phyloP scores from a whole-genome alignment of 2,329 filamentous ascomycete genomes.

The Leptosphaerulina australis region DNA sequence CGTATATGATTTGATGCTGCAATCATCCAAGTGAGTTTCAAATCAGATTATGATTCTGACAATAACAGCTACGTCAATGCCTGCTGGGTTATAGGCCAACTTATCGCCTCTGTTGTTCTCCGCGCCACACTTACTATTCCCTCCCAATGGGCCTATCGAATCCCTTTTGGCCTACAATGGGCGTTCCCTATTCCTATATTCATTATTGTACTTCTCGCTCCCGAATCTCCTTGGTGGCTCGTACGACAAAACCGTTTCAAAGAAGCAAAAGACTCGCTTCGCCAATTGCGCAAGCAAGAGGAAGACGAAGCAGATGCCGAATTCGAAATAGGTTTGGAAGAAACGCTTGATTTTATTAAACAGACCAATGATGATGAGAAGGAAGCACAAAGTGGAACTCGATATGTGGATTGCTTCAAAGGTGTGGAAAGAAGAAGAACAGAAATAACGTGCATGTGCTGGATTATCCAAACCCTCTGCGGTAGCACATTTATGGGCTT shows the following conservation, averaged over 20 bases:
- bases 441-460: slow-evolving; percentile 64
- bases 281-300: slow-evolving; percentile 18
- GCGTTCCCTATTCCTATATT: slow-evolving; percentile 62
- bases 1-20: slow-evolving; percentile 2
- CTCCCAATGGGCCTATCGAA: slow-evolving; percentile 67
- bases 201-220: slow-evolving; percentile 67
- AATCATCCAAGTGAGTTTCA: too few species aligned
- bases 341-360: slow-evolving; percentile 66
- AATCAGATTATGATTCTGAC: not conserved
- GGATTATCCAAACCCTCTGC: slow-evolving; percentile 50
- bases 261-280: slow-evolving; percentile 60
- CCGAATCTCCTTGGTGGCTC: slow-evolving; percentile 75
- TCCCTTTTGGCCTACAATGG: slow-evolving; percentile 66
- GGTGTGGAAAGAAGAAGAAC: slow-evolving; percentile 78
- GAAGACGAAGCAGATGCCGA: slow-evolving; percentile 14
- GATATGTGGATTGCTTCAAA: slow-evolving; percentile 81
- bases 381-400: slow-evolving; percentile 66
- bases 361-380: slow-evolving; percentile 80
- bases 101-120: slow-evolving; percentile 71
- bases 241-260: slow-evolving; percentile 65
- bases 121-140: slow-evolving; percentile 64
- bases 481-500: slow-evolving; percentile 32
- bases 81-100: slow-evolving; percentile 58
- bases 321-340: slow-evolving; percentile 3
- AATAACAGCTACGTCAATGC: slow-evolving; percentile 35